These are phyloP conservation scores for Colletotrichum truncatum DNA, from an alignment of 2,329 filamentous ascomycete genomes.

Conservation along the genomic window DNA sequence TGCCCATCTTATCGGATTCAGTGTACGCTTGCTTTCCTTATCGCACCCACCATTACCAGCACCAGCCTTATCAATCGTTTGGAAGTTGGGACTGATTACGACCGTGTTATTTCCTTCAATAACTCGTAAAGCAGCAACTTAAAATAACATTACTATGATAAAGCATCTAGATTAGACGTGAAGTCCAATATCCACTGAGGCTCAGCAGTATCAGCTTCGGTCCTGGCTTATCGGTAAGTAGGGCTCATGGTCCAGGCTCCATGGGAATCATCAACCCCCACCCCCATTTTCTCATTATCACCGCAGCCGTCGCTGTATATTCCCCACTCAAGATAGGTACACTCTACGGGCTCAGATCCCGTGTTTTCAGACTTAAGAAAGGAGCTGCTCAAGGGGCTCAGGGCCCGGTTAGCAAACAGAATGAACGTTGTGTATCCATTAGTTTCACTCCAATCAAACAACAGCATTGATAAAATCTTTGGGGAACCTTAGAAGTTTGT, in stretches of 20 bases:
- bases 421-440: conserved; percentile 3
- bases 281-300: conserved; percentile 22
- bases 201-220: neutral
- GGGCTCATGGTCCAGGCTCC: neutral
- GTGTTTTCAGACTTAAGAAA: conserved; percentile 4
- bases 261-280: neutral
- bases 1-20: too few species aligned
- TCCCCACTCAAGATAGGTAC: conserved; percentile 15
- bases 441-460: neutral
- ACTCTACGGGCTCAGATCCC: neutral
- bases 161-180: neutral
- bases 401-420: neutral
- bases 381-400: neutral
- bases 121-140: neutral
- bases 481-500: neutral
- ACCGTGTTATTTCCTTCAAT: too few species aligned
- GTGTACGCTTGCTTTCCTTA: too few species aligned
- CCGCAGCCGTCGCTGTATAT: neutral
- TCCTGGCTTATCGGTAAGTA: neutral
- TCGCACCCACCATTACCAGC: too few species aligned
- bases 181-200: too few species aligned
- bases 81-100: too few species aligned
- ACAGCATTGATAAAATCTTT: neutral
- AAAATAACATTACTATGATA: neutral
- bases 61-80: too few species aligned